These are phyloP conservation scores for Lasiodiplodia hormozganensis DNA, from an alignment of 2,329 filamentous ascomycete genomes.

Conservation along the genomic window DNA sequence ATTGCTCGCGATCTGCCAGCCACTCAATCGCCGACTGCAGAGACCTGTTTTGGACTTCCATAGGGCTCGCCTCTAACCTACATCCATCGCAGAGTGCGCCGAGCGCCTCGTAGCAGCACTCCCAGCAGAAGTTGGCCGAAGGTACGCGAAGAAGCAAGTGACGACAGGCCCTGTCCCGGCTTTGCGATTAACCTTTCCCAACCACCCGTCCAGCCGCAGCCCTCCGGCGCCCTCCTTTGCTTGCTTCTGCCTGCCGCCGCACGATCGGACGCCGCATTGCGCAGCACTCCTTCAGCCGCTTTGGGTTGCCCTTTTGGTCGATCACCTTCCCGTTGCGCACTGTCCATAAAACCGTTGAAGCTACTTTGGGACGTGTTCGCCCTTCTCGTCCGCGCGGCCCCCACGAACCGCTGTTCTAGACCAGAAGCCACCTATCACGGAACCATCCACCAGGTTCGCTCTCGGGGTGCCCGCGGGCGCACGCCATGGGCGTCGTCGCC, in stretches of 20 bases:
- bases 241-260: conserved; percentile 12
- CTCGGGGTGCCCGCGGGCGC: conserved; percentile 2
- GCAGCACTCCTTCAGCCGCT: background rate
- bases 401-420: conserved; percentile 21
- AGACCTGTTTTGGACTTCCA: no score
- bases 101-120: background rate
- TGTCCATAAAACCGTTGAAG: conserved; percentile 21
- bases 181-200: conserved; percentile 21
- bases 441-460: conserved; percentile 6
- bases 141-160: background rate
- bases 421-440: conserved; percentile 15
- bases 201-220: conserved; percentile 21
- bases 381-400: conserved; percentile 8
- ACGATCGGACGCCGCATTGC: conserved; percentile 16
- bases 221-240: conserved; percentile 22
- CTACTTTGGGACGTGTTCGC: conserved; percentile 17
- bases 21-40: conserved; percentile 2
- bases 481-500: background rate
- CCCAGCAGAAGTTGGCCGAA: background rate
- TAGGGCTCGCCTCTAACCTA: background rate
- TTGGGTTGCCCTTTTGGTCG: conserved; percentile 11
- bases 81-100: background rate
- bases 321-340: conserved; percentile 20
- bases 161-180: background rate
- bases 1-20: background rate